Percentiles rank a stretch among this genome's conserved stretches.
phyloP scores from a whole-genome alignment of 495 filamentous ascomycete species.

The Hyaloscypha hepaticicola region DNA sequence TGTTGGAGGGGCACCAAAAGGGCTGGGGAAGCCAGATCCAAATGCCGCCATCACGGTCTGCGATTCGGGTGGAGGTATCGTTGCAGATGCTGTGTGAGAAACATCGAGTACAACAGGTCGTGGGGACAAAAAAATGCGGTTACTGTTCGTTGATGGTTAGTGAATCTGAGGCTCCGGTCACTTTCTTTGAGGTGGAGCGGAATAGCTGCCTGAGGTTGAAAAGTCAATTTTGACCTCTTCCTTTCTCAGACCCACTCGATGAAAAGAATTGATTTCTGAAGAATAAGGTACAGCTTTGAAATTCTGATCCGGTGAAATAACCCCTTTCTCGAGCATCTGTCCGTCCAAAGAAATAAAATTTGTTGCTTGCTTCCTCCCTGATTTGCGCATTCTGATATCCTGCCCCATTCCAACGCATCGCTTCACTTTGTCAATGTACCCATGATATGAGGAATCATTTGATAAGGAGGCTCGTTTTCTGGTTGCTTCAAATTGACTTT shows the following conservation, averaged over 20 bases:
- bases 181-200: not conserved
- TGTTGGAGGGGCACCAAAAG: not conserved
- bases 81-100: slow-evolving; percentile 11
- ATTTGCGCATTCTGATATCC: not conserved
- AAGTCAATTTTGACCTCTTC: not conserved
- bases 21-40: not conserved
- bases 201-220: not conserved
- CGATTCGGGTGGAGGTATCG: slow-evolving; percentile 26
- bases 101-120: slow-evolving; percentile 18
- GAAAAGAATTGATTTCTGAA: not conserved
- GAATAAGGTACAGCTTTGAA: not conserved
- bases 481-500: slow-evolving; percentile 50
- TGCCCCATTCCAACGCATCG: slow-evolving; percentile 9
- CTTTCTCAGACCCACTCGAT: not conserved
- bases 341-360: slow-evolving; percentile 7
- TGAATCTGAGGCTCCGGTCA: slow-evolving; percentile 1
- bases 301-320: not conserved
- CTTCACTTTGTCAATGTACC: slow-evolving; percentile 49
- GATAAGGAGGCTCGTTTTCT: slow-evolving; percentile 45
- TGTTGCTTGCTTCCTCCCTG: not conserved
- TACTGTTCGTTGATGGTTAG: not conserved
- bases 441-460: slow-evolving; percentile 53
- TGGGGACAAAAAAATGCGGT: not conserved
- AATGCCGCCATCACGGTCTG: slow-evolving; percentile 25
- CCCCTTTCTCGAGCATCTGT: not conserved